Conservation (phyloP, 176 grass and related monocot species). For the Zea mays region Zm-B73-REFERENCE-NAM-5.0 NC_050096.1:45605501-45606000, state of each 20-base stretch:
- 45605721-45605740: slow-evolving; percentile 65
- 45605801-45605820: slow-evolving; percentile 71
- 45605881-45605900: slow-evolving; percentile 75
- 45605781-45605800: slow-evolving; percentile 73
- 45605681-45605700: slow-evolving; percentile 37
- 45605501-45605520: slow-evolving; percentile 89
- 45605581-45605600: slow-evolving; percentile 1
- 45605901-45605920: slow-evolving; percentile 80
- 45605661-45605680: not conserved
- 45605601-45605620: slow-evolving; percentile 7
- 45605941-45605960: slow-evolving; percentile 75
- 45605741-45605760: slow-evolving; percentile 65
- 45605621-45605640: not conserved
- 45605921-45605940: slow-evolving; percentile 79
- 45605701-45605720: slow-evolving; percentile 76
- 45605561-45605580: not conserved
- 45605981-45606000: slow-evolving; percentile 77
- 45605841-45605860: slow-evolving; percentile 73
- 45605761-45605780: slow-evolving; percentile 52
- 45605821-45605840: slow-evolving; percentile 55
- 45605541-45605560: slow-evolving; percentile 19
- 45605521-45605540: not conserved
- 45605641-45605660: slow-evolving; percentile 17
- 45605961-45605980: slow-evolving; percentile 79
- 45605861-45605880: slow-evolving; percentile 76